Conservation (phyloP, 2,329 filamentous ascomycete species). For the Basipetospora chlamydospora region DNA sequence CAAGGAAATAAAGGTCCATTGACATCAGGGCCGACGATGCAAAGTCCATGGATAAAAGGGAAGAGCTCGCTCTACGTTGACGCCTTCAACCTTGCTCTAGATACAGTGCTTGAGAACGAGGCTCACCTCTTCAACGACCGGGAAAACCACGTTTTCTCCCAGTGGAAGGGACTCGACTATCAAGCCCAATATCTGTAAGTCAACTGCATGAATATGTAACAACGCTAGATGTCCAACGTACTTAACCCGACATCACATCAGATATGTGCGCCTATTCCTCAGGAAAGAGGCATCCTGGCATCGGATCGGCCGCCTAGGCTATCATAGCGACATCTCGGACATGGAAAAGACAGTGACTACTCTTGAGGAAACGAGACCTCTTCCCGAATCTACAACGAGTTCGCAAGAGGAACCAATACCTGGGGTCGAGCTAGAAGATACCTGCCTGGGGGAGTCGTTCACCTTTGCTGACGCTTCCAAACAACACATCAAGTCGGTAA, state of each 20-base stretch:
- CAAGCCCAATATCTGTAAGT: constrained; percentile 81
- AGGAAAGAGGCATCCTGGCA: constrained; percentile 90
- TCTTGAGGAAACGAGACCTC: constrained; percentile 41
- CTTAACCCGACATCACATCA: constrained; percentile 19
- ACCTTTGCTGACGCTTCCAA: constrained; percentile 70
- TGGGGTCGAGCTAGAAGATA: constrained; percentile 24
- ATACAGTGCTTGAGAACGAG: constrained; percentile 82
- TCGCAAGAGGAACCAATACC: constrained; percentile 11
- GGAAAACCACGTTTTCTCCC: constrained; percentile 61
- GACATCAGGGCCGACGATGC: neutral
- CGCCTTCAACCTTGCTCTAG: constrained; percentile 84
- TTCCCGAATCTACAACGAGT: constrained; percentile 29
- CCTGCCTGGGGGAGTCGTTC: constrained; percentile 41
- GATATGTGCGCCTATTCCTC: constrained; percentile 84
- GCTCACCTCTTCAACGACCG: constrained; percentile 70
- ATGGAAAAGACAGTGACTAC: constrained; percentile 48
- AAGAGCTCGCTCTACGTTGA: constrained; percentile 91
- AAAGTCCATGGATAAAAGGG: constrained; percentile 50
- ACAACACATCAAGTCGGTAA: constrained; percentile 57
- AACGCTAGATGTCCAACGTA: no score
- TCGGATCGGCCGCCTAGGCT: constrained; percentile 60
- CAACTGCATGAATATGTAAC: no score
- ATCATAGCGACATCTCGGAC: constrained; percentile 71
- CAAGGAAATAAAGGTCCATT: neutral
- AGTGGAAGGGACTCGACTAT: constrained; percentile 62